A percentile compares a stretch with the other conserved stretches of the same genome.
phyloP scores from a whole-genome alignment of 345 rosid genomes.

The Brassica rapa region DNA sequence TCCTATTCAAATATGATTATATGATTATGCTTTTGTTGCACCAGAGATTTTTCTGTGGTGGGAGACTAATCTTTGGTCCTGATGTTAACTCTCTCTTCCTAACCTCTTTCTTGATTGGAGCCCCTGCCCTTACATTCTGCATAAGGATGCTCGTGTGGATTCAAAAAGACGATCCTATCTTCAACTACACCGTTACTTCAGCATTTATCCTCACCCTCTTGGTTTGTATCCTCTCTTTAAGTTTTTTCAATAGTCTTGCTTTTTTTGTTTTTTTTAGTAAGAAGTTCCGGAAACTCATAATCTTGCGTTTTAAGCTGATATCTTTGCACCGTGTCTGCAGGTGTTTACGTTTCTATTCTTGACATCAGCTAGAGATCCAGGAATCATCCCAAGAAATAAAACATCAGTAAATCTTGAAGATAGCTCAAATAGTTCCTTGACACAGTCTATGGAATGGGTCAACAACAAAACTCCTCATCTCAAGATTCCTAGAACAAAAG shows the following conservation, averaged over 20 bases:
- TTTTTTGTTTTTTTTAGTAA: no score
- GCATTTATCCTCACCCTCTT: slow-evolving; percentile 51
- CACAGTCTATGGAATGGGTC: slow-evolving; percentile 43
- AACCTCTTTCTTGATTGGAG: slow-evolving; percentile 65
- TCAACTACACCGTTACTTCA: slow-evolving; percentile 47
- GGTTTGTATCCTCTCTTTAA: slow-evolving; percentile 48
- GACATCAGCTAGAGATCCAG: slow-evolving; percentile 93
- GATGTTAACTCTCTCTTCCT: slow-evolving; percentile 61
- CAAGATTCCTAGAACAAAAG: slow-evolving; percentile 61
- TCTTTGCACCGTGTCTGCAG: slow-evolving; percentile 43
- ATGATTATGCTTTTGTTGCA: slow-evolving; percentile 20
- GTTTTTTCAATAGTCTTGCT: no score
- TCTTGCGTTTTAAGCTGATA: not conserved
- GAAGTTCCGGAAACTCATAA: no score
- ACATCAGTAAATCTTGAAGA: slow-evolving; percentile 55
- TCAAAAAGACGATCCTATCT: slow-evolving; percentile 41
- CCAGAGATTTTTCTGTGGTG: slow-evolving; percentile 72
- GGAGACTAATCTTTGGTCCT: slow-evolving; percentile 92
- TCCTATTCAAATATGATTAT: not conserved
- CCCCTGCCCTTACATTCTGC: slow-evolving; percentile 74
- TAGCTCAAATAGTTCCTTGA: slow-evolving; percentile 36
- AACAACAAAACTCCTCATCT: slow-evolving; percentile 57
- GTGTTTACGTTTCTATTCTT: slow-evolving; percentile 64
- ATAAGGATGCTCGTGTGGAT: slow-evolving; percentile 56
- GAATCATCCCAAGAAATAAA: slow-evolving; percentile 83